phyloP scores from a whole-genome alignment of 768 basidiomycete species.

The Heimioporus sp. region DNA sequence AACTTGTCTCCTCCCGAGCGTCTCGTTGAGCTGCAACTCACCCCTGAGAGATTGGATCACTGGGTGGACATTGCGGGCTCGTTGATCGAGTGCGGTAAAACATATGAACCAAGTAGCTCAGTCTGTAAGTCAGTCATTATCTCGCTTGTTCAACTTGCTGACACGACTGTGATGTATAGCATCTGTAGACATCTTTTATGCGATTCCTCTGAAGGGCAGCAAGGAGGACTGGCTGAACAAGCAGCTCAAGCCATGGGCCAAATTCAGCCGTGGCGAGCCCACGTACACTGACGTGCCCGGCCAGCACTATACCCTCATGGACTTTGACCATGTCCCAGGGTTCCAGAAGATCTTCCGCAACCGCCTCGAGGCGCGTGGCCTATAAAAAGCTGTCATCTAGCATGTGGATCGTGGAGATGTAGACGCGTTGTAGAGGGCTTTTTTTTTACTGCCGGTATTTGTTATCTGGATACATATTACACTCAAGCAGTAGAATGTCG shows the following conservation, averaged over 20 bases:
- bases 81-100: conserved; percentile 30
- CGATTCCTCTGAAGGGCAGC: conserved; percentile 25
- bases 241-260: conserved; percentile 26
- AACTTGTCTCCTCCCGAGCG: conserved; percentile 28
- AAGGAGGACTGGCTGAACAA: conserved; percentile 31
- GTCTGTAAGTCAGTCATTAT: conserved; percentile 1
- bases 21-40: conserved; percentile 28
- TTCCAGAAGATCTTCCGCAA: conserved; percentile 30
- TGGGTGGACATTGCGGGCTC: conserved; percentile 31
- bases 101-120: conserved; percentile 23
- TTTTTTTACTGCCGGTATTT: no score
- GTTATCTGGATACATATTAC: no score
- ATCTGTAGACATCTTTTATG: conserved; percentile 25
- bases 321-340: conserved; percentile 28
- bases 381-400: conserved; percentile 3
- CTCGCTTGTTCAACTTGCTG: no score
- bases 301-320: conserved; percentile 31
- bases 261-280: conserved; percentile 22
- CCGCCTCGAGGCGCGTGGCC: conserved; percentile 24
- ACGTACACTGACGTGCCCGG: conserved; percentile 26
- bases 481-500: no score
- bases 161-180: conserved; percentile 3
- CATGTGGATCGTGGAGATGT: no score
- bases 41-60: conserved; percentile 22
- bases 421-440: no score